Evolutionary conservation across 345 rosid genomes (phyloP).

Genomic region (Rhizophora apiculata): DNA sequence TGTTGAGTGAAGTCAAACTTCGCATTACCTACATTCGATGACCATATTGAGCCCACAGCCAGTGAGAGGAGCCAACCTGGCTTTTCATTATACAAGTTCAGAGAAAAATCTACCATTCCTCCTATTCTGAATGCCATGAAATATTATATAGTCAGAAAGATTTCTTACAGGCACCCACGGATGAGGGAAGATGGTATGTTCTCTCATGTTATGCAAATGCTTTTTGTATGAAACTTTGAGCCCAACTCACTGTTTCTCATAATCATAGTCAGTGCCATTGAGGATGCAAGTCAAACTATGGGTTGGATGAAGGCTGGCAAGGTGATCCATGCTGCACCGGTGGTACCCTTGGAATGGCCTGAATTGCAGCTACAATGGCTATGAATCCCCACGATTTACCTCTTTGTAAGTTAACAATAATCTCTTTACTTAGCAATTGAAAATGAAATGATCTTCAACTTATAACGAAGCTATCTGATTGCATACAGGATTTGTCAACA

Average conservation of each 20-base stretch:
- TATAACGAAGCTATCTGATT: not conserved
- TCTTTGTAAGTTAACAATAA: slow-evolving; percentile 21
- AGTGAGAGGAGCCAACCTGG: slow-evolving; percentile 25
- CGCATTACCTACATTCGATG: slow-evolving; percentile 15
- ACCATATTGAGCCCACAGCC: slow-evolving; percentile 9
- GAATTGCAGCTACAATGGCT: slow-evolving; percentile 26
- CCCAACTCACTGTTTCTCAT: not conserved
- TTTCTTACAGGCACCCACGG: slow-evolving; percentile 15
- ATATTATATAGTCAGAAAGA: slow-evolving; percentile 14
- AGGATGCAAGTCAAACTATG: slow-evolving; percentile 22
- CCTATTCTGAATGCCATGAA: slow-evolving; percentile 35
- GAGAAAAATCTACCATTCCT: slow-evolving; percentile 26
- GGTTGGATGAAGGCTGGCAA: slow-evolving; percentile 22
- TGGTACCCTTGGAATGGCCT: slow-evolving; percentile 29
- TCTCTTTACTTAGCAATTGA: not conserved
- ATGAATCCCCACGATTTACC: slow-evolving; percentile 26
- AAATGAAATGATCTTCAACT: slow-evolving; percentile 11
- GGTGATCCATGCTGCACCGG: slow-evolving; percentile 33
- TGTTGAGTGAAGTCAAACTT: slow-evolving; percentile 3
- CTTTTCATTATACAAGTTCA: slow-evolving; percentile 17
- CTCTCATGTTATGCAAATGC: not conserved
- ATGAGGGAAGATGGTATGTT: slow-evolving; percentile 29
- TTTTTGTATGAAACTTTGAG: not conserved
- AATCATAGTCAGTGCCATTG: slow-evolving; percentile 21
- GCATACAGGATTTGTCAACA: slow-evolving; percentile 23